Conservation (phyloP, 805 yeast genomes). For the Metschnikowia lachancei region DNA sequence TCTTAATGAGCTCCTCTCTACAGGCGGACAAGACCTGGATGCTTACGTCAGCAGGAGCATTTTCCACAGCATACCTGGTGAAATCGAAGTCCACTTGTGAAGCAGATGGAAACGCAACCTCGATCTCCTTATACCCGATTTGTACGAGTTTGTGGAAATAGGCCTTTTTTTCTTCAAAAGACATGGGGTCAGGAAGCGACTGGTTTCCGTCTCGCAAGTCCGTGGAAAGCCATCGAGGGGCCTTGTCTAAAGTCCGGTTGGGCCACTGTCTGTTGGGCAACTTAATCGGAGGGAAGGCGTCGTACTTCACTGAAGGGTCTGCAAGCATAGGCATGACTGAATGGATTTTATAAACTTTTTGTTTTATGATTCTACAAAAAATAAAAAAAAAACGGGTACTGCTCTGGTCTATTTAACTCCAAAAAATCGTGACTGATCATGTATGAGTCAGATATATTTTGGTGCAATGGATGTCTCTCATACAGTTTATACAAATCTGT, state of each 20-base stretch:
- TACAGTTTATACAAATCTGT: slow-evolving; percentile 6
- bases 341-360: background rate
- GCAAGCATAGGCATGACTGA: slow-evolving; percentile 33
- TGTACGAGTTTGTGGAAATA: slow-evolving; percentile 68
- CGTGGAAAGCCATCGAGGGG: slow-evolving; percentile 83
- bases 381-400: too few relatives aligned
- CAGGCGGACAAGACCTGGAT: slow-evolving; percentile 77
- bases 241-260: slow-evolving; percentile 47
- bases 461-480: too few relatives aligned
- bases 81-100: slow-evolving; percentile 79
- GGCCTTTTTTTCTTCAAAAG: slow-evolving; percentile 69
- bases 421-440: background rate
- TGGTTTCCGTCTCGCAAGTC: slow-evolving; percentile 85
- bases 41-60: slow-evolving; percentile 72
- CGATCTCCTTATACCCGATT: slow-evolving; percentile 78
- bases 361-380: background rate
- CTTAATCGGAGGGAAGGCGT: slow-evolving; percentile 51
- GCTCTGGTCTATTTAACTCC: background rate
- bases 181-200: slow-evolving; percentile 83
- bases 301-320: slow-evolving; percentile 65
- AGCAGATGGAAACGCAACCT: slow-evolving; percentile 80
- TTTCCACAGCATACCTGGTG: slow-evolving; percentile 69
- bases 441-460: slow-evolving; percentile 7
- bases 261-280: slow-evolving; percentile 76
- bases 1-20: slow-evolving; percentile 65